Evolutionary conservation across 2,329 filamentous ascomycete species (phyloP).

Genomic region (Microsporum ferrugineum): DNA sequence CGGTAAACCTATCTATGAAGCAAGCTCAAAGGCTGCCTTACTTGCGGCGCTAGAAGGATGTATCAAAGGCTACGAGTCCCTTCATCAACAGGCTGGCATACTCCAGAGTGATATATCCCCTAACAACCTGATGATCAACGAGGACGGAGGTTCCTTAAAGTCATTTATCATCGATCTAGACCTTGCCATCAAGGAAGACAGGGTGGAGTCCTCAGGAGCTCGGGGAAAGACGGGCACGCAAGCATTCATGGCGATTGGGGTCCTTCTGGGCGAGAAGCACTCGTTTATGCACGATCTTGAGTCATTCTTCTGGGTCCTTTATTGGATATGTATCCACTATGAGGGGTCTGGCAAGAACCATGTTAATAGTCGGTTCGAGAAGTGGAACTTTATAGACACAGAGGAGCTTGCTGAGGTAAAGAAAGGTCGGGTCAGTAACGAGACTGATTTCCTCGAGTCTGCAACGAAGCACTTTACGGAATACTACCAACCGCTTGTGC

Average conservation of each 20-base stretch:
- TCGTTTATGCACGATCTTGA: slow-evolving; percentile 41
- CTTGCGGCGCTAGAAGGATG: slow-evolving; percentile 29
- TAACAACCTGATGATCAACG: slow-evolving; percentile 39
- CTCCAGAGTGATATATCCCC: slow-evolving; percentile 37
- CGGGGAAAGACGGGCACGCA: slow-evolving; percentile 35
- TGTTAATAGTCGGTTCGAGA: slow-evolving; percentile 13
- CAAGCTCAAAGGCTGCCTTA: slow-evolving; percentile 28
- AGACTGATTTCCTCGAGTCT: too few species aligned
- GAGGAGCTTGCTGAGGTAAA: slow-evolving; percentile 16
- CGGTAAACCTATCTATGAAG: slow-evolving; percentile 34
- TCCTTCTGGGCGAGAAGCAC: slow-evolving; percentile 32
- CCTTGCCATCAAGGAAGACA: slow-evolving; percentile 26
- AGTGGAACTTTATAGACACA: slow-evolving; percentile 18
- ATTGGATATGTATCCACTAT: slow-evolving; percentile 39
- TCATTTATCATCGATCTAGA: slow-evolving; percentile 37
- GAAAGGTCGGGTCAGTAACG: too few species aligned
- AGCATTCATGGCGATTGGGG: slow-evolving; percentile 39
- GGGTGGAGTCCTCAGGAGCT: slow-evolving; percentile 29
- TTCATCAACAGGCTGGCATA: slow-evolving; percentile 22
- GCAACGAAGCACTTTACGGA: not conserved
- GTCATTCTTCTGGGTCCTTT: slow-evolving; percentile 41
- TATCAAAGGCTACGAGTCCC: slow-evolving; percentile 21
- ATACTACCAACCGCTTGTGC: slow-evolving; percentile 30
- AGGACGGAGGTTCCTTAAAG: slow-evolving; percentile 27
- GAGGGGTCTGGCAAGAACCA: slow-evolving; percentile 17